phyloP scores from a whole-genome alignment of 371 early-diverging fungal species.

The Apophysomyces elegans region DNA sequence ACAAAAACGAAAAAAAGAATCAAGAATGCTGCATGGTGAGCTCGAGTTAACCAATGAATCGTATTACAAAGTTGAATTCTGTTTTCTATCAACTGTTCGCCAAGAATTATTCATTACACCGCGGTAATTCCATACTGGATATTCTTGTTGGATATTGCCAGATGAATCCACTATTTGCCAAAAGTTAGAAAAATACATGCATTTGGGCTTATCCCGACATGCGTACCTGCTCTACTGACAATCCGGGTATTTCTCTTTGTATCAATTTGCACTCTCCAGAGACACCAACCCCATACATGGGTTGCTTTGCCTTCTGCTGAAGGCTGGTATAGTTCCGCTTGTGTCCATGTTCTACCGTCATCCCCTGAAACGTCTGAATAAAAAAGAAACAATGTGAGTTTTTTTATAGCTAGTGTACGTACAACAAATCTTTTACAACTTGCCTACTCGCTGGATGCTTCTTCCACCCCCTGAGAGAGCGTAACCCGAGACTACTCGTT shows the following conservation, averaged over 20 bases:
- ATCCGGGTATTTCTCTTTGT: constrained; percentile 40
- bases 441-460: constrained; percentile 72
- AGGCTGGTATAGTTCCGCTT: constrained; percentile 53
- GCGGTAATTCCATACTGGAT: constrained; percentile 83
- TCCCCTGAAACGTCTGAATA: constrained; percentile 76
- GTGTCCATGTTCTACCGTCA: constrained; percentile 81
- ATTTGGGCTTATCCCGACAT: no score
- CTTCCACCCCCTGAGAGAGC: constrained; percentile 59
- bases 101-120: constrained; percentile 87
- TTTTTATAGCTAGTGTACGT: not conserved
- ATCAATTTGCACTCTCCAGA: constrained; percentile 69
- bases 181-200: no score
- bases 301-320: constrained; percentile 26
- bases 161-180: constrained; percentile 61
- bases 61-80: not conserved
- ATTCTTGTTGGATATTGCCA: constrained; percentile 80
- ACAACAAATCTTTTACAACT: constrained; percentile 9
- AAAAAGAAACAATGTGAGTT: not conserved
- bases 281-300: constrained; percentile 75
- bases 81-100: constrained; percentile 36
- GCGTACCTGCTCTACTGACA: constrained; percentile 72
- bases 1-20: not conserved
- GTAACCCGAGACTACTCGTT: constrained; percentile 37
- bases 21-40: constrained; percentile 8
- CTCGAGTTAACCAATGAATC: not conserved